A percentile compares a stretch with the other conserved stretches of the same genome.
Evolutionary conservation across 2,329 filamentous ascomycete species (phyloP).

Genomic region (Plectosphaerella plurivora): DNA sequence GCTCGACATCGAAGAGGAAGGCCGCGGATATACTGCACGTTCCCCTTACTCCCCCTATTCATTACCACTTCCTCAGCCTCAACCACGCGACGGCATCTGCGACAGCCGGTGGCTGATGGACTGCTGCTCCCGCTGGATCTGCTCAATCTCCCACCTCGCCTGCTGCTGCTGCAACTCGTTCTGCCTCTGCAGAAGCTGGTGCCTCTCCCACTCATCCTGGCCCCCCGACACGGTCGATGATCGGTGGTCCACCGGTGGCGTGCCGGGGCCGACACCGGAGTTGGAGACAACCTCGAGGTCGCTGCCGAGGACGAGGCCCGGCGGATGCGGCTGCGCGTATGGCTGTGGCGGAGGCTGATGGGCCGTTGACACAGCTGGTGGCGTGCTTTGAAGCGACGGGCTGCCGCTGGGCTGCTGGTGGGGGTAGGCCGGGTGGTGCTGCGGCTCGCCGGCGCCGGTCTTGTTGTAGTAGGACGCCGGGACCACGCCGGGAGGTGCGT

Average conservation of each 20-base stretch:
- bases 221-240: neutral
- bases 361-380: neutral
- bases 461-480: neutral
- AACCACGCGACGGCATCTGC: neutral
- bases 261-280: no score
- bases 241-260: no score
- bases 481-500: neutral
- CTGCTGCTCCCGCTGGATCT: neutral
- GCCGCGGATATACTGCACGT: no score
- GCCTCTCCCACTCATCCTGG: neutral
- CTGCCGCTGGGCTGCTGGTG: neutral
- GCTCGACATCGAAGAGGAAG: no score
- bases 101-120: neutral
- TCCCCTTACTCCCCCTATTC: no score
- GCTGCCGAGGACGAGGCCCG: neutral
- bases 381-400: neutral
- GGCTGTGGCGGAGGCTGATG: neutral
- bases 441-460: neutral
- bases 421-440: neutral
- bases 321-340: neutral
- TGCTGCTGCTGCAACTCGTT: neutral
- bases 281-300: neutral
- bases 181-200: neutral
- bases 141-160: conserved; percentile 1
- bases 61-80: no score